Conservation (phyloP, 2,329 filamentous ascomycete species). For the Apiospora arundinis region DNA sequence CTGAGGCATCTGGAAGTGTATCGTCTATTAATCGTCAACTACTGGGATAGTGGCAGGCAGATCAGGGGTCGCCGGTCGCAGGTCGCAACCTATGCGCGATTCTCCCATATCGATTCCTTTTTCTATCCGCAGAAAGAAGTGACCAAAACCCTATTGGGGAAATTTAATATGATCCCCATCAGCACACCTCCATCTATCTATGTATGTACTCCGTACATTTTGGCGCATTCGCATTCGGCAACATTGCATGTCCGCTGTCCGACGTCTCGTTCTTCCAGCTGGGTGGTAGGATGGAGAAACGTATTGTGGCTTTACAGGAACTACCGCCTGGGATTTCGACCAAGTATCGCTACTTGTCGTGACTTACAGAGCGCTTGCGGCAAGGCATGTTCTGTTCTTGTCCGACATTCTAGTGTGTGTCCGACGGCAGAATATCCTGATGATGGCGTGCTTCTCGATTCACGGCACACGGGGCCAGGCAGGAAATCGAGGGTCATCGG, state of each 20-base stretch:
- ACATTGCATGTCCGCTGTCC: neutral
- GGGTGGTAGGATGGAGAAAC: neutral
- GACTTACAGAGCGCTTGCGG: neutral
- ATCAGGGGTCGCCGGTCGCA: neutral
- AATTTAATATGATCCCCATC: neutral
- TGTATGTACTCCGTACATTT: neutral
- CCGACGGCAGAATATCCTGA: neutral
- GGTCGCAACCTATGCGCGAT: neutral
- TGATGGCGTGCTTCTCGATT: conserved; percentile 9
- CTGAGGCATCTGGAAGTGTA: neutral
- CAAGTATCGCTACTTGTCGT: conserved; percentile 4
- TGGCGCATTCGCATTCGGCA: conserved; percentile 15
- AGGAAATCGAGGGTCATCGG: neutral
- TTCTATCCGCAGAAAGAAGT: neutral
- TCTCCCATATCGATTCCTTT: neutral
- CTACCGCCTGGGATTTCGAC: neutral
- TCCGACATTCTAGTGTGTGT: neutral
- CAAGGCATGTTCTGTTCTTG: neutral
- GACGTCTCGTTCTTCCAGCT: neutral
- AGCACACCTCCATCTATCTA: neutral
- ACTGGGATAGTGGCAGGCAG: neutral
- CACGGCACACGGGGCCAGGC: conserved; percentile 1
- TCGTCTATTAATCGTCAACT: neutral
- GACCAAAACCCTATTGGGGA: neutral
- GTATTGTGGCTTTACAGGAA: neutral